phyloP scores from a whole-genome alignment of 768 basidiomycete species.

The Boletus tomentosulus region DNA sequence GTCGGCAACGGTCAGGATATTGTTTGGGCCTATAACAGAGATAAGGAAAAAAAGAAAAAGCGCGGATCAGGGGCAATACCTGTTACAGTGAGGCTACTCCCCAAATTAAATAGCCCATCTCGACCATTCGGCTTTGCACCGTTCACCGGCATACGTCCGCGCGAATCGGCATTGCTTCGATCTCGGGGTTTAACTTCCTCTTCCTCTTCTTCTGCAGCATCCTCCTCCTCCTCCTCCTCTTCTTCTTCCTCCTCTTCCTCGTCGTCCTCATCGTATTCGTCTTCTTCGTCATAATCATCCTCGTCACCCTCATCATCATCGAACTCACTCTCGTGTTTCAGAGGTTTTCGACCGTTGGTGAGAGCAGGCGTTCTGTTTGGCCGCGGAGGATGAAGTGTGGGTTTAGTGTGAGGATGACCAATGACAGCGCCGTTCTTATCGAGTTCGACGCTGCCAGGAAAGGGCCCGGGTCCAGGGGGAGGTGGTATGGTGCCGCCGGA shows the following conservation, averaged over 20 bases:
- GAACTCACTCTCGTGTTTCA: conserved; percentile 58
- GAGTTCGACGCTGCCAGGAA: conserved; percentile 96
- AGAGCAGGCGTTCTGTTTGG: conserved; percentile 32
- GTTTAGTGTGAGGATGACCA: conserved; percentile 30
- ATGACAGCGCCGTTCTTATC: conserved; percentile 84
- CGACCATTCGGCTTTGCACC: conserved; percentile 45
- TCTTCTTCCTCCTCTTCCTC: conserved; percentile 73
- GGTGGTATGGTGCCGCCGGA: conserved; percentile 87
- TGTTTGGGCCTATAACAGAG: conserved; percentile 62
- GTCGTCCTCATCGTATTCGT: conserved; percentile 53
- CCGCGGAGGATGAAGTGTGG: conserved; percentile 39
- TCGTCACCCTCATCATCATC: conserved; percentile 62
- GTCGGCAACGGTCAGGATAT: conserved; percentile 97
- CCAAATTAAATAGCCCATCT: conserved; percentile 76
- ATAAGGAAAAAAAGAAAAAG: conserved; percentile 13
- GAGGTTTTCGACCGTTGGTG: conserved; percentile 38
- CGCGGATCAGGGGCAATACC: conserved; percentile 38
- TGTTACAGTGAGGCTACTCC: conserved; percentile 78
- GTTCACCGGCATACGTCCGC: conserved; percentile 39
- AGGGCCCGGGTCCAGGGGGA: conserved; percentile 94
- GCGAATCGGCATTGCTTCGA: conserved; percentile 31
- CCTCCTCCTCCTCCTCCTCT: conserved; percentile 59
- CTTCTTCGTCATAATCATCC: conserved; percentile 50
- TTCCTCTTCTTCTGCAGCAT: conserved; percentile 35
- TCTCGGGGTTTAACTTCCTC: conserved; percentile 44